Base-by-base conservation (phyloP, 139 green algal species). In the Eudorina sp. region DNA sequence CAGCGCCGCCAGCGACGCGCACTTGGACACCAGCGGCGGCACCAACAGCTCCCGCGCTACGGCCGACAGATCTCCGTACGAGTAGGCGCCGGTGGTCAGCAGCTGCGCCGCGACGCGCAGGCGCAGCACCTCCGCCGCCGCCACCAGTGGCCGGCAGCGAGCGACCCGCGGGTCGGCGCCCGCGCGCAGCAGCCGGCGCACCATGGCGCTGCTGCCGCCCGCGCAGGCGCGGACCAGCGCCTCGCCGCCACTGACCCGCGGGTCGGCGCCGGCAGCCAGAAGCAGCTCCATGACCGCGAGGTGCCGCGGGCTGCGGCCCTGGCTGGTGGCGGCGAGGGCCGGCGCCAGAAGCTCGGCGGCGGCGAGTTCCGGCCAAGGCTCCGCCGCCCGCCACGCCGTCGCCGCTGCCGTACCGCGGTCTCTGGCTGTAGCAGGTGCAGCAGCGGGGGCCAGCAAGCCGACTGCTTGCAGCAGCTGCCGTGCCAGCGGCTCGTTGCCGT, bases 151-250 rank as follows among this genome's bases (percentile, higher is more conserved):
- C 21, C 58, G 79, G 31, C 41, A 74, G 27, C 55, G 6, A 64
- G 51, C 55, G 58, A 41, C 79, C 38, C 79, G 79, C 43, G 79
- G 79, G 79, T 85, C 58, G 60, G 79, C 79, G 79, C 79, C 79
- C 7, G 79, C 79, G 27, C 27, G 27, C 29, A 85, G 79, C 25
- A 84, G 77, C 53, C 72, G 77, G 38, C 53, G 77, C 14, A 84
- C 29, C 25, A 53, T 53, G 38, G 53, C 31, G 3, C 21, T 53
- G 77, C 58, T 84, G 77, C 77, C 77, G 23, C 36, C 53, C 27
- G 77, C 77, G 36, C 29, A 41, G 38, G 77, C 77, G 53, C 38
- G 38, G 3, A 62, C 51, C 36, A 84, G 77, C 19, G 77, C 36
- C 51, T 84, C 77, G 36, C 36, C 55, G 77, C 41, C 21, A 53